phyloP scores from a whole-genome alignment of 2,329 filamentous ascomycete genomes.

The Pyrenochaeta sp. region DNA sequence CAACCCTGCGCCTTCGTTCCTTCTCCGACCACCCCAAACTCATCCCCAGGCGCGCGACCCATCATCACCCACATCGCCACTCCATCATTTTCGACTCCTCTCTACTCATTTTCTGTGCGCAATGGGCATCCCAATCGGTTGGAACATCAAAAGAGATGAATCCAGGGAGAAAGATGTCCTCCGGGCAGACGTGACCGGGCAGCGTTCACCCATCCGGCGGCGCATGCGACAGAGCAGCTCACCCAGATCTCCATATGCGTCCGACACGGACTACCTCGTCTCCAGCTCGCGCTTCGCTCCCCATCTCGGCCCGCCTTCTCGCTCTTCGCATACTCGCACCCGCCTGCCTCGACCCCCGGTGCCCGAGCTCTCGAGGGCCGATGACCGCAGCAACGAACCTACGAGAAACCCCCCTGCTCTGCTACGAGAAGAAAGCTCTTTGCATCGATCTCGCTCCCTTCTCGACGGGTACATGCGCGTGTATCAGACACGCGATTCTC shows the following conservation, averaged over 20 bases:
- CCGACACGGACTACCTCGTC: slow-evolving; percentile 25
- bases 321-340: slow-evolving; percentile 26
- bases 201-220: slow-evolving; percentile 66
- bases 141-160: slow-evolving; percentile 59
- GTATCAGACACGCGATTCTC: slow-evolving; percentile 16
- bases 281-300: slow-evolving; percentile 17
- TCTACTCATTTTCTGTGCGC: slow-evolving; percentile 25
- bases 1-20: slow-evolving; percentile 19
- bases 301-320: slow-evolving; percentile 18
- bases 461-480: slow-evolving; percentile 20
- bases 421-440: slow-evolving; percentile 18
- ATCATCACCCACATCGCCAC: slow-evolving; percentile 27
- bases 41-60: slow-evolving; percentile 31
- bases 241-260: slow-evolving; percentile 23
- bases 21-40: slow-evolving; percentile 25
- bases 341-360: slow-evolving; percentile 42
- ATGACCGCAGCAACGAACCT: slow-evolving; percentile 23
- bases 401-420: slow-evolving; percentile 19
- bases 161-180: slow-evolving; percentile 51
- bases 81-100: slow-evolving; percentile 16
- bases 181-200: slow-evolving; percentile 62
- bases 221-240: slow-evolving; percentile 43
- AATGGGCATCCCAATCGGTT: slow-evolving; percentile 61
- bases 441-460: slow-evolving; percentile 19
- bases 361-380: slow-evolving; percentile 37